A percentile compares a stretch with the other conserved stretches of the same genome.
Evolutionary conservation across 768 basidiomycete genomes (phyloP).

Genomic region (Chiua virens): DNA sequence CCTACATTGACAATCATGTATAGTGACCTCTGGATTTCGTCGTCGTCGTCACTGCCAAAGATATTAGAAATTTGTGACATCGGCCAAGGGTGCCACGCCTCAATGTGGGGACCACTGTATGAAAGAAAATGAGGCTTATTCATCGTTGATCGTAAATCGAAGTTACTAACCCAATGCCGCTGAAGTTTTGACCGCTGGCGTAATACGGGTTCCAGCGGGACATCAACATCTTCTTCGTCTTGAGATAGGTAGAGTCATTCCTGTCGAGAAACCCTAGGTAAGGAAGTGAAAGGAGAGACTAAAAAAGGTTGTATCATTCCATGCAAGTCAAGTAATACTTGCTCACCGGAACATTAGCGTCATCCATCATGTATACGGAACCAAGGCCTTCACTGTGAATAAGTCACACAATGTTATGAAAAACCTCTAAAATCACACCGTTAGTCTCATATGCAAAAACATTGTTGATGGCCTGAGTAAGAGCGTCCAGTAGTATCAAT

Average conservation of each 20-base stretch:
- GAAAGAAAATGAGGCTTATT: not conserved
- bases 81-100: constrained; percentile 77
- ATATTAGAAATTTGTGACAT: constrained; percentile 79
- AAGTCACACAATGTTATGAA: not conserved
- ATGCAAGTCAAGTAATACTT: not conserved
- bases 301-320: not conserved
- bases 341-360: constrained; percentile 79
- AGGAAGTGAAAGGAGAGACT: constrained; percentile 78
- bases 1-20: constrained; percentile 70
- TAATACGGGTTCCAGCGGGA: constrained; percentile 72
- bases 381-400: constrained; percentile 50
- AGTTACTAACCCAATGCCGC: constrained; percentile 62
- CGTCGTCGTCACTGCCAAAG: constrained; percentile 71
- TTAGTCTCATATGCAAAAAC: constrained; percentile 80
- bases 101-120: constrained; percentile 69
- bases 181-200: constrained; percentile 59
- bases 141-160: not conserved
- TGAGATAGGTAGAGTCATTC: constrained; percentile 54
- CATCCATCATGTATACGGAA: constrained; percentile 77
- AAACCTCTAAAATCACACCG: constrained; percentile 38
- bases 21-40: constrained; percentile 60
- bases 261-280: constrained; percentile 77
- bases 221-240: constrained; percentile 62
- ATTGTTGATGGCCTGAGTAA: constrained; percentile 53
- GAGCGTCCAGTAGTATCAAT: not conserved